A percentile compares a stretch with the other conserved stretches of the same genome.
phyloP scores from a whole-genome alignment of 305 asterid genomes.

The Solanum hybrid region DNA sequence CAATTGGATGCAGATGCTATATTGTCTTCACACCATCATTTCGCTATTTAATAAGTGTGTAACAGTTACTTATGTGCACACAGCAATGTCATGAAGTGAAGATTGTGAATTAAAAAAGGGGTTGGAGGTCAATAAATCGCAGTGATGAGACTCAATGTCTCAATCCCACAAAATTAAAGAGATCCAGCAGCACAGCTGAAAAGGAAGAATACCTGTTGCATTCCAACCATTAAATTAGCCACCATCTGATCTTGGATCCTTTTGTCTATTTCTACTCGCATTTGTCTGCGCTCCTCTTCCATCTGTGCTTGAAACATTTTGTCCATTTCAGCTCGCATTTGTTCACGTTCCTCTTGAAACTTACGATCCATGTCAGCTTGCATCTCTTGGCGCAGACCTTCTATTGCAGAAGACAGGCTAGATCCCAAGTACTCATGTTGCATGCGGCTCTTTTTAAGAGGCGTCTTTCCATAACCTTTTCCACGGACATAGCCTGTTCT shows the following conservation, averaged over 20 bases:
- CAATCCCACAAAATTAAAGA: background rate
- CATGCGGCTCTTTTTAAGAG: background rate
- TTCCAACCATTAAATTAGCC: background rate
- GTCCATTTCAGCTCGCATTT: constrained; percentile 4
- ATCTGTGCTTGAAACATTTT: background rate
- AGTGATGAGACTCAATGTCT: background rate
- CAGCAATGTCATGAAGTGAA: background rate
- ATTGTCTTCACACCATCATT: background rate
- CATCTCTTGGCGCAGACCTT: background rate
- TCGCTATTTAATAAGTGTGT: background rate
- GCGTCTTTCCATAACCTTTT: constrained; percentile 3
- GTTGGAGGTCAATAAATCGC: background rate
- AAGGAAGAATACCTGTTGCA: constrained; percentile 7
- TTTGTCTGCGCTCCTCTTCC: background rate
- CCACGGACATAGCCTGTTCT: constrained; percentile 5
- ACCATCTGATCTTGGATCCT: constrained; percentile 5
- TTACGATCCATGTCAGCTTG: background rate
- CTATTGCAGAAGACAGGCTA: background rate
- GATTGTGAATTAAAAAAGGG: background rate
- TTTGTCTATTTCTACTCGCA: constrained; percentile 2
- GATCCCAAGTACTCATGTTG: background rate
- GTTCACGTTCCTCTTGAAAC: background rate
- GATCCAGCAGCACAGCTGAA: background rate
- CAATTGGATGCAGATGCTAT: background rate
- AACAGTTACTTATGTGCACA: background rate